phyloP scores from a whole-genome alignment of 495 filamentous ascomycete genomes.

The Oleoguttula mirabilis region DNA sequence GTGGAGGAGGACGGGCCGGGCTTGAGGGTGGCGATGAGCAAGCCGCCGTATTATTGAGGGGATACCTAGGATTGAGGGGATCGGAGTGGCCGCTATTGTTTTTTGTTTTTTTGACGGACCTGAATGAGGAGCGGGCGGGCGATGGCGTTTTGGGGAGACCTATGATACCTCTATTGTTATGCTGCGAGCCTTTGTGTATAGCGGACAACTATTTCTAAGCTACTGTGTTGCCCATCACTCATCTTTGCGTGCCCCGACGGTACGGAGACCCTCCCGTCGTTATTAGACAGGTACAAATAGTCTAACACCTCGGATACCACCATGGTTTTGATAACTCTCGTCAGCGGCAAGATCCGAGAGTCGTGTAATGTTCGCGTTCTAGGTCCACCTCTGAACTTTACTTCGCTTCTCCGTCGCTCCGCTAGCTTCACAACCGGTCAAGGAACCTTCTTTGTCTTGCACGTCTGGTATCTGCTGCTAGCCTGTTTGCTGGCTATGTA shows the following conservation, averaged over 20 bases:
- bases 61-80: background rate
- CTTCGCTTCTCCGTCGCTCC: too few species aligned
- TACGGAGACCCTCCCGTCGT: background rate
- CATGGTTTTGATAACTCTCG: too few species aligned
- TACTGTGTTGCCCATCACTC: background rate
- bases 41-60: conserved; percentile 5
- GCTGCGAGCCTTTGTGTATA: background rate
- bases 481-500: too few species aligned
- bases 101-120: background rate
- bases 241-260: background rate
- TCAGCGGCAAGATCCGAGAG: too few species aligned
- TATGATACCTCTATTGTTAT: background rate
- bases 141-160: background rate
- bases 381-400: too few species aligned
- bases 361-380: too few species aligned
- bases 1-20: conserved; percentile 2
- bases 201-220: background rate
- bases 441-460: too few species aligned
- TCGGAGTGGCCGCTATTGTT: background rate
- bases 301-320: too few species aligned
- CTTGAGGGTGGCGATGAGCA: background rate
- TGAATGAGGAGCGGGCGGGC: background rate
- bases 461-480: too few species aligned
- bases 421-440: too few species aligned
- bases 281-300: too few species aligned